Conservation (phyloP, 2,329 filamentous ascomycete species). For the Dryadomyces quercus-mongolicae region DNA sequence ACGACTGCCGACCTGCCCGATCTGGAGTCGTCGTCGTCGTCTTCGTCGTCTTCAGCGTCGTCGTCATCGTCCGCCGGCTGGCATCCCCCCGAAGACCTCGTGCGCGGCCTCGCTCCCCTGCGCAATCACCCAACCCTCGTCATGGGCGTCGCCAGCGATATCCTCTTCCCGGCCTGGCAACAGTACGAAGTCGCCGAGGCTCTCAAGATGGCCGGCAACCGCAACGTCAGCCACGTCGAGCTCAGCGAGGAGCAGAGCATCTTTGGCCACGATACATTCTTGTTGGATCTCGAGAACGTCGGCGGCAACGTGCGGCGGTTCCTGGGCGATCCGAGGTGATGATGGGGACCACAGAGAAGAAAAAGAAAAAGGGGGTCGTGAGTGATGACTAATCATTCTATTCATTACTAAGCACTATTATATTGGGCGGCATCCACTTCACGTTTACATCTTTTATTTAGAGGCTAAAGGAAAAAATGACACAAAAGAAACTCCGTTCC, state of each 20-base stretch:
- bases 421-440: not conserved
- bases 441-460: not conserved
- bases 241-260: slow-evolving; percentile 86
- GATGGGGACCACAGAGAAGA: too few species aligned
- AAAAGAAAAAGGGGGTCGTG: too few species aligned
- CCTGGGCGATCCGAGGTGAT: slow-evolving; percentile 27
- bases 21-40: too few species aligned
- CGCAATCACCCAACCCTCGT: slow-evolving; percentile 73
- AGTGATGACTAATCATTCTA: too few species aligned
- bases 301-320: slow-evolving; percentile 75
- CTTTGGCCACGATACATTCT: slow-evolving; percentile 94
- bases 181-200: slow-evolving; percentile 88
- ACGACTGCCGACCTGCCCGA: not conserved
- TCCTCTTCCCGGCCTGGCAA: slow-evolving; percentile 95
- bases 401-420: not conserved
- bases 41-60: too few species aligned
- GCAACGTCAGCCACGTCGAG: slow-evolving; percentile 75
- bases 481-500: slow-evolving; percentile 1
- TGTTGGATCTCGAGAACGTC: slow-evolving; percentile 84
- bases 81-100: slow-evolving; percentile 64
- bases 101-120: slow-evolving; percentile 60
- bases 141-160: slow-evolving; percentile 90
- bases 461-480: not conserved
- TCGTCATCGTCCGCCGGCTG: slow-evolving; percentile 24
- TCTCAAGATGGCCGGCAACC: slow-evolving; percentile 64